Conservation (phyloP, 2,329 filamentous ascomycete species). For the Cordyceps cicadae region DNA sequence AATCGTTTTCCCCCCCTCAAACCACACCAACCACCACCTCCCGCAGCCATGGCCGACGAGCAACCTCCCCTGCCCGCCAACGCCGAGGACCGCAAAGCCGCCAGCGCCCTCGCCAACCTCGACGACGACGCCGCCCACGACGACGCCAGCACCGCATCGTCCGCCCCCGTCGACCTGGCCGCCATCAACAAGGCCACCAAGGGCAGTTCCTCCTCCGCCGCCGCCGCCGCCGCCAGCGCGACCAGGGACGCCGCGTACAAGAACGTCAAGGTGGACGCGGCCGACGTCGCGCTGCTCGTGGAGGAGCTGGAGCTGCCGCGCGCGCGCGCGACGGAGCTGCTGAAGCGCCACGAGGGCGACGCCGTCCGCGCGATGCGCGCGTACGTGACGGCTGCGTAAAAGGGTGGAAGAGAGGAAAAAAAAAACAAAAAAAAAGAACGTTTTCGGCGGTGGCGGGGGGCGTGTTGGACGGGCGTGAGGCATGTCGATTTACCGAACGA, state of each 20-base stretch:
- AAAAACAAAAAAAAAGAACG: neutral
- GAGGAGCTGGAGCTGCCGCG: conserved; percentile 66
- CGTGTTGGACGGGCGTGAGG: neutral
- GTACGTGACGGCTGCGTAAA: conserved; percentile 29
- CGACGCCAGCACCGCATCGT: conserved; percentile 29
- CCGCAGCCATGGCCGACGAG: conserved; percentile 43
- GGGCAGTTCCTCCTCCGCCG: too few relatives aligned
- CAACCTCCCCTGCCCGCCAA: conserved; percentile 50
- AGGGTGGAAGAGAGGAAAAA: neutral
- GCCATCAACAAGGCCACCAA: conserved; percentile 67
- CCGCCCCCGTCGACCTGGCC: conserved; percentile 54
- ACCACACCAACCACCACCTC: neutral
- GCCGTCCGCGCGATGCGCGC: conserved; percentile 58
- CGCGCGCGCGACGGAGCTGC: conserved; percentile 63
- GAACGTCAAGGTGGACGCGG: conserved; percentile 65
- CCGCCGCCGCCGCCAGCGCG: neutral
- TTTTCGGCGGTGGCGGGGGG: neutral
- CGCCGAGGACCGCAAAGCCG: conserved; percentile 70
- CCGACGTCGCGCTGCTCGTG: conserved; percentile 62
- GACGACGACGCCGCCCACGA: conserved; percentile 49
- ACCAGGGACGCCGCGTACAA: conserved; percentile 31
- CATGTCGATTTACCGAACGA: neutral
- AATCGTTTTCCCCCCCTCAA: neutral
- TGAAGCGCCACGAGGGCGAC: conserved; percentile 64
- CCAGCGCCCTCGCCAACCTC: conserved; percentile 63